Conservation (phyloP, 495 filamentous ascomycete species). For the Aspergillus baeticus region DNA sequence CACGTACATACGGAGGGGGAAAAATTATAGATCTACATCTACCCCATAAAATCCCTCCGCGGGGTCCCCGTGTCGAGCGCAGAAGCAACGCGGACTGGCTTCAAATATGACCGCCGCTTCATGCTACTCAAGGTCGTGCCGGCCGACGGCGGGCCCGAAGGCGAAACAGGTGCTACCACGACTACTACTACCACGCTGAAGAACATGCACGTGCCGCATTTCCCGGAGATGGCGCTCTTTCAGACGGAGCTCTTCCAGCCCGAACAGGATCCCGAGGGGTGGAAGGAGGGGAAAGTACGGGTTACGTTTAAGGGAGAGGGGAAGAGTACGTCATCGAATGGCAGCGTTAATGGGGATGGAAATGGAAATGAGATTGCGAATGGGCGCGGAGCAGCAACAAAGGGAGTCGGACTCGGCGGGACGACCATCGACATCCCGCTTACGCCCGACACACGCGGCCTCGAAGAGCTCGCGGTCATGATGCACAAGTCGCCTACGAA, state of each 20-base stretch:
- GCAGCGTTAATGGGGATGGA: not conserved
- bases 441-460: constrained; percentile 45
- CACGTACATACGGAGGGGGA: not conserved
- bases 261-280: constrained; percentile 9
- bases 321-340: not conserved
- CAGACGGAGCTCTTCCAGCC: constrained; percentile 51
- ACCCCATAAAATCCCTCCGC: constrained; percentile 85
- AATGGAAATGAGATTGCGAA: not conserved
- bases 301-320: not conserved
- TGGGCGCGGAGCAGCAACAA: too few relatives aligned
- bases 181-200: constrained; percentile 27
- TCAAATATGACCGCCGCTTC: constrained; percentile 74
- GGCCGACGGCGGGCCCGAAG: constrained; percentile 24
- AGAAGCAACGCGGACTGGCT: constrained; percentile 61
- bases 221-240: constrained; percentile 69
- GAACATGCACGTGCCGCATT: constrained; percentile 67
- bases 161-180: not conserved
- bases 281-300: not conserved
- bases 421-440: constrained; percentile 57
- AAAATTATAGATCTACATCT: constrained; percentile 67
- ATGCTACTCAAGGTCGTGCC: constrained; percentile 64
- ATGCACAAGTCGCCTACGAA: constrained; percentile 64
- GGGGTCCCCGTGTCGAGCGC: constrained; percentile 57
- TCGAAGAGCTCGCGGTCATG: constrained; percentile 52
- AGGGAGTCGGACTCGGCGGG: not conserved